A percentile compares a stretch with the other conserved stretches of the same genome.
phyloP scores from a whole-genome alignment of 306 rosid genomes.

The Chamaecrista fasciculata region DNA sequence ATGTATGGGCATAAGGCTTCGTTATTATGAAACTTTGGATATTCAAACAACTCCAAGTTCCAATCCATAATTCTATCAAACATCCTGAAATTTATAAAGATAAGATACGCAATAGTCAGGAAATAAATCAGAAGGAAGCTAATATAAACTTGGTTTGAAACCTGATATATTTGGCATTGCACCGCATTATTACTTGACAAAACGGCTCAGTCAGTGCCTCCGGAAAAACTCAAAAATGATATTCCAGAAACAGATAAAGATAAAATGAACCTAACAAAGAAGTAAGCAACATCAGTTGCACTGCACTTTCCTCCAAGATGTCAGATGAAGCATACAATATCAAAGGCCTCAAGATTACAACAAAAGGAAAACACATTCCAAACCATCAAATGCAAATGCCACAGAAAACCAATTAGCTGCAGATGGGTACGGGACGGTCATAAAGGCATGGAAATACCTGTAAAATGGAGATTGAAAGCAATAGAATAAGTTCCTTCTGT shows the following conservation, averaged over 20 bases:
- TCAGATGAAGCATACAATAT: slow-evolving; percentile 34
- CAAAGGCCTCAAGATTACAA: slow-evolving; percentile 31
- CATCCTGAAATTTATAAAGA: slow-evolving; percentile 12
- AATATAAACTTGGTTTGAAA: slow-evolving; percentile 18
- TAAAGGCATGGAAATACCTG: slow-evolving; percentile 99
- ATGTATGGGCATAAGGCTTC: too few species aligned
- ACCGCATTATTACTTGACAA: slow-evolving; percentile 20
- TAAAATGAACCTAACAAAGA: slow-evolving; percentile 22
- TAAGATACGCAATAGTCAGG: not conserved
- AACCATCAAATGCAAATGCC: slow-evolving; percentile 35
- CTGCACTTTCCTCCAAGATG: slow-evolving; percentile 29
- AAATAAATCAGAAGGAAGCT: not conserved
- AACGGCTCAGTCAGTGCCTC: slow-evolving; percentile 20
- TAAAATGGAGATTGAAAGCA: slow-evolving; percentile 31
- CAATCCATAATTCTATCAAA: too few species aligned
- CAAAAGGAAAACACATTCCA: slow-evolving; percentile 30
- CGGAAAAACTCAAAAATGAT: slow-evolving; percentile 1
- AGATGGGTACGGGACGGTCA: slow-evolving; percentile 38
- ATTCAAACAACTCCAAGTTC: too few species aligned
- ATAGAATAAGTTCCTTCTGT: slow-evolving; percentile 6
- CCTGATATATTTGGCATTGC: slow-evolving; percentile 1
- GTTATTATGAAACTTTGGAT: too few species aligned
- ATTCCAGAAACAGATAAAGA: slow-evolving; percentile 20
- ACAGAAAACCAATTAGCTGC: slow-evolving; percentile 22
- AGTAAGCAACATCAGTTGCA: slow-evolving; percentile 34